These are phyloP conservation scores for Globisporangium recalcitrans DNA, from an alignment of 352 stramenopile species.

Conservation along the genomic window DNA sequence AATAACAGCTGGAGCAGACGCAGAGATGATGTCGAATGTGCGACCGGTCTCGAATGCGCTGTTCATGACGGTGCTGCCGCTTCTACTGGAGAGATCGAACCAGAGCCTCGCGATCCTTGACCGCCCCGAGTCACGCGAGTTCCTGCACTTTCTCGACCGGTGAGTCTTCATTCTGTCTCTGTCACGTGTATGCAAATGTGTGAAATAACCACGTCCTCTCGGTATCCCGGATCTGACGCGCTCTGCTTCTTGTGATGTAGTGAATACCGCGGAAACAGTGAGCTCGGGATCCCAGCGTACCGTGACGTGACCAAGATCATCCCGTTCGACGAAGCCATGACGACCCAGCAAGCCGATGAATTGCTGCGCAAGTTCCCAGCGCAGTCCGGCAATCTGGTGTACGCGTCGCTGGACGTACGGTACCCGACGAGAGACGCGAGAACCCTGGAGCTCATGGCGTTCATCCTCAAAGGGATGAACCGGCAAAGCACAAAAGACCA, in stretches of 20 bases:
- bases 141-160: constrained; percentile 47
- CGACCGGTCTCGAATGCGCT: constrained; percentile 20
- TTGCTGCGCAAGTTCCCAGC: constrained; percentile 35
- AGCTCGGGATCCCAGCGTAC: constrained; percentile 45
- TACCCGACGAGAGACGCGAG: constrained; percentile 3
- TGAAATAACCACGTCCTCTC: no score
- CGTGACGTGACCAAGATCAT: constrained; percentile 36
- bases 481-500: constrained; percentile 22
- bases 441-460: constrained; percentile 29
- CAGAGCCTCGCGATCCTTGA: constrained; percentile 57
- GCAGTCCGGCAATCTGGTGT: constrained; percentile 32
- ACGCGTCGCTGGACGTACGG: constrained; percentile 49
- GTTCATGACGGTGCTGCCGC: constrained; percentile 47
- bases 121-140: constrained; percentile 32
- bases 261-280: constrained; percentile 31
- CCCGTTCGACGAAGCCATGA: constrained; percentile 26
- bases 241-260: constrained; percentile 16
- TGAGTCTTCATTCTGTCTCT: background rate
- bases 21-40: background rate
- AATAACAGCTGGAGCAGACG: background rate
- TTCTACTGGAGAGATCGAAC: constrained; percentile 49
- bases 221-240: no score
- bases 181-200: background rate
- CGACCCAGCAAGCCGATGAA: constrained; percentile 24
- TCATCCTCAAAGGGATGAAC: constrained; percentile 22